Conservation (phyloP, 2,329 filamentous ascomycete genomes). For the Botrytis deweyae region DNA sequence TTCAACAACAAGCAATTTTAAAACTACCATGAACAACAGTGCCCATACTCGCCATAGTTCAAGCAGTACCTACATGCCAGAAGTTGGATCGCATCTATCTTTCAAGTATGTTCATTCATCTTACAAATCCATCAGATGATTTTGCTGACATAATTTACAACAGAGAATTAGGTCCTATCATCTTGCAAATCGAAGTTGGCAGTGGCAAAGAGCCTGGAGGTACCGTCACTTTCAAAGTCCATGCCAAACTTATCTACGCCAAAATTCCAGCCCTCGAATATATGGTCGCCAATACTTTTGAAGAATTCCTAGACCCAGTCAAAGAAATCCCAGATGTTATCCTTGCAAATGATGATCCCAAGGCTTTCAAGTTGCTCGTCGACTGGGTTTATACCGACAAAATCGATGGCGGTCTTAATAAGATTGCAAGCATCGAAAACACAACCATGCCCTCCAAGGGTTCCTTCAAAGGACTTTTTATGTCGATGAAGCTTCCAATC, state of each 20-base stretch:
- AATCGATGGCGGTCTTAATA: not conserved
- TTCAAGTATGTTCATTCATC: not conserved
- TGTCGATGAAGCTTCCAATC: constrained; percentile 1
- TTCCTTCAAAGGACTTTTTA: not conserved
- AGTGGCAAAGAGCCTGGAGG: not conserved
- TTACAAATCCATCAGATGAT: too few species aligned
- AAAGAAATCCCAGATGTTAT: not conserved
- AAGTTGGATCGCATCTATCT: not conserved
- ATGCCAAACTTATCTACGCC: not conserved
- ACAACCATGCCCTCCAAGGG: not conserved
- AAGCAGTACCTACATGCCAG: not conserved
- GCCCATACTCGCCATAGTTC: not conserved
- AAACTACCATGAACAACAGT: not conserved
- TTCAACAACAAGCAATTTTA: not conserved
- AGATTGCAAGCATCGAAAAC: not conserved
- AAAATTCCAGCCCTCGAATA: not conserved
- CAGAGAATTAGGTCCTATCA: not conserved
- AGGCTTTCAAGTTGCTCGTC: not conserved
- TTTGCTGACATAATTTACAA: not conserved
- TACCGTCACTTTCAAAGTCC: not conserved
- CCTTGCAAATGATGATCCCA: not conserved
- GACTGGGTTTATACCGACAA: not conserved
- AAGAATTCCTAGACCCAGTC: not conserved
- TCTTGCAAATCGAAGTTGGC: not conserved
- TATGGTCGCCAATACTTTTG: not conserved